Base-by-base conservation (phyloP, 2,329 filamentous ascomycete genomes). In the Lanzia echinophila region DNA sequence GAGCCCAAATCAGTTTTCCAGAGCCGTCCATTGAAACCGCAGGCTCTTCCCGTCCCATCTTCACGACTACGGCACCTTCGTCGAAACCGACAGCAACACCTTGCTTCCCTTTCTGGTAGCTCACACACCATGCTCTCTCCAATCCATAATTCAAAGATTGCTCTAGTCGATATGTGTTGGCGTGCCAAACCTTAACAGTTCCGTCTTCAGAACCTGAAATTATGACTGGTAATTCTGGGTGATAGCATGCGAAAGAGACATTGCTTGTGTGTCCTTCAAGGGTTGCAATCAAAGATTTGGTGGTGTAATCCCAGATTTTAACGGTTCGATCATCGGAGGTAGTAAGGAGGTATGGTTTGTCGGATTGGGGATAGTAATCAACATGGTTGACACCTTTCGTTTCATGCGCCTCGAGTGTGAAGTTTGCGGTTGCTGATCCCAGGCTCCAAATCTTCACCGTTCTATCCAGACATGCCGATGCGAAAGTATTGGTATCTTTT, bases 231-330 rank as follows among this genome's bases (percentile, higher is more conserved):
- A 99, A 77, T 72, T 97, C 92, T 2, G 94, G 94, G 72, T 99
- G 94, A 69, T 97, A 99, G 72, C 91, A 95, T 47, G 94, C 94
- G 67, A 97, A 99, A 2, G 91, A 96, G 46, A 99, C 94, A 67
- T 99, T 99, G 72, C 91, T 96, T 31, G 90, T 95, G 71, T 99
- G 94, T 28, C 94, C 94, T 71, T 99, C 94, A 46, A 99, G 79
- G 2, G 92, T 97, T 31, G 94, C 94, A 68, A 97, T 96, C 61
- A 97, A 78, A 12, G 90, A 94, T 74, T 99, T 99, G 47, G 91
- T 97, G 12, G 92, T 97, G 76, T 99, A 97, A 69, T 99, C 94
- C 92, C 94, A 99, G 53, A 99, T 83, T 78, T 97, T 97, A 65
- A 97, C 90, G 1, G 92, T 97, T 65, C 89, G 84, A 72, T 97